phyloP scores from a whole-genome alignment of 2,329 filamentous ascomycete species.

The Colletotrichum higginsianum region DNA sequence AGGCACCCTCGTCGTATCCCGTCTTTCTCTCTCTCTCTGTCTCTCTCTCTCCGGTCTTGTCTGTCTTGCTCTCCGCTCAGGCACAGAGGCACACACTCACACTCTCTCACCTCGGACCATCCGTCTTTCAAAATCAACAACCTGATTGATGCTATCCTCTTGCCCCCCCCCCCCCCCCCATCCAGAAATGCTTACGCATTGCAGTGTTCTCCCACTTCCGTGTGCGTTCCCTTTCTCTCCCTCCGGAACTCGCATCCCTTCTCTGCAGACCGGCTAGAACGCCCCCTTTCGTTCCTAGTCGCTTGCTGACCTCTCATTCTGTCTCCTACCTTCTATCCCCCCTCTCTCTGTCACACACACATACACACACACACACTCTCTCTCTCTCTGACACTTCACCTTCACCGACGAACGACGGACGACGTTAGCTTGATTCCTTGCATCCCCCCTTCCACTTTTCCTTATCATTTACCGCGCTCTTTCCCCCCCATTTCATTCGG shows the following conservation, averaged over 20 bases:
- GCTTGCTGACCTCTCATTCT: constrained; percentile 25
- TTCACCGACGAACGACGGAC: constrained; percentile 18
- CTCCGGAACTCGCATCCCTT: constrained; percentile 32
- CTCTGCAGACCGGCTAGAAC: constrained; percentile 12
- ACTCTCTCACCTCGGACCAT: background rate
- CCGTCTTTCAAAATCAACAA: background rate
- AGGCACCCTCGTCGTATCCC: constrained; percentile 14
- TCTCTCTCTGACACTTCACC: background rate
- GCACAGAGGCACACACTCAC: background rate
- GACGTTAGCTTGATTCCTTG: background rate
- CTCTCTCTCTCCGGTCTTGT: constrained; percentile 7
- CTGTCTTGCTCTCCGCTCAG: constrained; percentile 4
- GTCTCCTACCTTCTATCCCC: constrained; percentile 6
- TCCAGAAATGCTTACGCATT: constrained; percentile 11
- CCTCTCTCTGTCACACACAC: background rate
- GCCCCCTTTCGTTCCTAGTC: constrained; percentile 27
- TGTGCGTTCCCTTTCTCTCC: constrained; percentile 21
- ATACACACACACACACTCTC: too few relatives aligned
- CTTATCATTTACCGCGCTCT: background rate
- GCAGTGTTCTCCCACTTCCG: constrained; percentile 14
- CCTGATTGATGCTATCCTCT: constrained; percentile 17
- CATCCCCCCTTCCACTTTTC: constrained; percentile 19
- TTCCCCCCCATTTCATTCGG: constrained; percentile 16
- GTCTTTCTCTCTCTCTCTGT: constrained; percentile 2
- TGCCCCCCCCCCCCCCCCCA: background rate